Conservation (phyloP, 2,329 filamentous ascomycete species). For the Sarocladiaceae sp. region DNA sequence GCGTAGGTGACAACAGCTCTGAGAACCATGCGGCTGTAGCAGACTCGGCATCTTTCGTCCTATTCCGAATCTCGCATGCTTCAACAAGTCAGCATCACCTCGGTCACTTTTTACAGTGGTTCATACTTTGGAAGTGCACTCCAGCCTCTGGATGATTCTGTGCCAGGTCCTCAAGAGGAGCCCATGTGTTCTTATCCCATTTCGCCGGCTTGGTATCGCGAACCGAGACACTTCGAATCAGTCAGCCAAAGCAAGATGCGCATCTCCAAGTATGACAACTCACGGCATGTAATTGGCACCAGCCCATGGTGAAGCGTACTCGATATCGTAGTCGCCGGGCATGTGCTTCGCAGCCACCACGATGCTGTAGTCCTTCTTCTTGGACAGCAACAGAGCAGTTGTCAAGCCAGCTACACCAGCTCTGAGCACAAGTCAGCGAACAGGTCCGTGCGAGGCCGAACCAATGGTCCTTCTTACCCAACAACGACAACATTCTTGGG, state of each 20-base stretch:
- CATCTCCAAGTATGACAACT: constrained; percentile 17
- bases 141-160: constrained; percentile 65
- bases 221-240: not conserved
- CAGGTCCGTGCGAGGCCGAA: not conserved
- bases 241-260: not conserved
- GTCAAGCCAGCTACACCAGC: constrained; percentile 38
- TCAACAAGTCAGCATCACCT: not conserved
- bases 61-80: constrained; percentile 41
- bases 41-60: constrained; percentile 5
- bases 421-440: not conserved
- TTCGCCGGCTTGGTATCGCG: constrained; percentile 25
- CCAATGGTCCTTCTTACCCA: not conserved
- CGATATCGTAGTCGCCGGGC: constrained; percentile 80
- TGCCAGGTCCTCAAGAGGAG: constrained; percentile 49
- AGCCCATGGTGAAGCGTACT: constrained; percentile 80
- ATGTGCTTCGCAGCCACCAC: constrained; percentile 64
- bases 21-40: constrained; percentile 18
- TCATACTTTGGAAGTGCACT: constrained; percentile 62
- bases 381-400: constrained; percentile 32
- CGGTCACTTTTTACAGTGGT: not conserved
- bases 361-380: constrained; percentile 26
- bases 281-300: constrained; percentile 71
- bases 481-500: constrained; percentile 7
- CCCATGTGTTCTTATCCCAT: constrained; percentile 58
- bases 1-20: constrained; percentile 41